Evolutionary conservation across 495 filamentous ascomycete species (phyloP).

Genomic region (Trichoderma virens): DNA sequence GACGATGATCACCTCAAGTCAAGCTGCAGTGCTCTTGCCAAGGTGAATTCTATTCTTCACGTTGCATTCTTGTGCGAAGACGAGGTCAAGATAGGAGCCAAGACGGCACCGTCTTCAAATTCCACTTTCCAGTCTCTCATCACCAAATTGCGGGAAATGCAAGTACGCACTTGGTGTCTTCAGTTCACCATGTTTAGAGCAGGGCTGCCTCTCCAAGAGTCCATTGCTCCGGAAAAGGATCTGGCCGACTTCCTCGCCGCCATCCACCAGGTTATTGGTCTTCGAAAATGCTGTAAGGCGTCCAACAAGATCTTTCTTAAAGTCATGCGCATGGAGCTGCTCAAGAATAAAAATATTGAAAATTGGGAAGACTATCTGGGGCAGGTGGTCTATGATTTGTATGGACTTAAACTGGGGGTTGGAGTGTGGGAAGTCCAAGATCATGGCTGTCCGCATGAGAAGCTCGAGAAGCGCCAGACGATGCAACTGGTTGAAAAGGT

Average conservation of each 20-base stretch:
- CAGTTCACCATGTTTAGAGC: slow-evolving; percentile 61
- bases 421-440: slow-evolving; percentile 60
- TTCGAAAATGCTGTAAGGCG: slow-evolving; percentile 78
- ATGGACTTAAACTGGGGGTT: slow-evolving; percentile 72
- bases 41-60: slow-evolving; percentile 64
- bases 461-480: slow-evolving; percentile 67
- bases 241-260: slow-evolving; percentile 64
- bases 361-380: slow-evolving; percentile 72
- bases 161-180: slow-evolving; percentile 80
- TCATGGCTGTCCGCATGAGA: slow-evolving; percentile 66
- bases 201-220: slow-evolving; percentile 19
- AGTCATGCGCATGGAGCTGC: slow-evolving; percentile 74
- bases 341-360: slow-evolving; percentile 53
- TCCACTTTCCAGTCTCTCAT: slow-evolving; percentile 46
- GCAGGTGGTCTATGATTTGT: slow-evolving; percentile 82
- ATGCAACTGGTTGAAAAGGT: slow-evolving; percentile 75
- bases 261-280: slow-evolving; percentile 78
- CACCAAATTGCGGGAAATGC: slow-evolving; percentile 76
- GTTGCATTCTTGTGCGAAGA: slow-evolving; percentile 75
- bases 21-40: slow-evolving; percentile 59
- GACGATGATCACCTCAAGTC: slow-evolving; percentile 66
- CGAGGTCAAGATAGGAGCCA: slow-evolving; percentile 65
- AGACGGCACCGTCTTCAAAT: slow-evolving; percentile 26
- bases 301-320: slow-evolving; percentile 82
- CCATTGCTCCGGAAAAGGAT: slow-evolving; percentile 54